Percentiles rank a stretch among this genome's conserved stretches.
phyloP scores from a whole-genome alignment of 2,329 filamentous ascomycete genomes.

The Orbilia brochopaga region DNA sequence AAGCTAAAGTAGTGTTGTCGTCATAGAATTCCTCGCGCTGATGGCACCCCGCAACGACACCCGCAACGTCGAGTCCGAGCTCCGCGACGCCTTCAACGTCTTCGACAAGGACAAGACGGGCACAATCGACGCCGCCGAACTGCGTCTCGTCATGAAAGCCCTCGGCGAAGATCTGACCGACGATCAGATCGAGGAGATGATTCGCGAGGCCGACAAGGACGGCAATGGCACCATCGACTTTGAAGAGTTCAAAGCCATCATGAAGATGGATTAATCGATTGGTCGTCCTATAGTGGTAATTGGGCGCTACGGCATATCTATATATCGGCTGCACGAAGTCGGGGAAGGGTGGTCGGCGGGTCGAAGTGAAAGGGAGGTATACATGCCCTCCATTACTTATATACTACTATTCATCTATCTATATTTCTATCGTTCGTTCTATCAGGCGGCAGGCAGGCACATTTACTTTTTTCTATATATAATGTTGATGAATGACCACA shows the following conservation, averaged over 20 bases:
- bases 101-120: conserved; percentile 72
- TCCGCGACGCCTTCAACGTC: conserved; percentile 70
- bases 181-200: conserved; percentile 71
- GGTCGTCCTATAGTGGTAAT: neutral
- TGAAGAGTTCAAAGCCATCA: conserved; percentile 57
- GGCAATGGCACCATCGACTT: conserved; percentile 70
- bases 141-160: conserved; percentile 69
- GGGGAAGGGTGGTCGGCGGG: no score
- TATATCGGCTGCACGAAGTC: no score
- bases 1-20: neutral
- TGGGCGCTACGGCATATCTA: neutral
- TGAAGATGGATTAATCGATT: conserved; percentile 9
- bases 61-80: conserved; percentile 70
- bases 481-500: no score
- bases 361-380: no score
- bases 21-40: conserved; percentile 69
- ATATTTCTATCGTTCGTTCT: no score
- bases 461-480: no score
- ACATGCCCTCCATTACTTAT: no score
- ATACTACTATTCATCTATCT: no score
- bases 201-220: conserved; percentile 69
- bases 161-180: conserved; percentile 71
- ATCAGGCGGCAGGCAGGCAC: no score
- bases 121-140: conserved; percentile 69
- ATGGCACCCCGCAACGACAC: conserved; percentile 69